Evolutionary conservation across 2,329 filamentous ascomycete genomes (phyloP).

Genomic region (Fusarium decemcellulare): DNA sequence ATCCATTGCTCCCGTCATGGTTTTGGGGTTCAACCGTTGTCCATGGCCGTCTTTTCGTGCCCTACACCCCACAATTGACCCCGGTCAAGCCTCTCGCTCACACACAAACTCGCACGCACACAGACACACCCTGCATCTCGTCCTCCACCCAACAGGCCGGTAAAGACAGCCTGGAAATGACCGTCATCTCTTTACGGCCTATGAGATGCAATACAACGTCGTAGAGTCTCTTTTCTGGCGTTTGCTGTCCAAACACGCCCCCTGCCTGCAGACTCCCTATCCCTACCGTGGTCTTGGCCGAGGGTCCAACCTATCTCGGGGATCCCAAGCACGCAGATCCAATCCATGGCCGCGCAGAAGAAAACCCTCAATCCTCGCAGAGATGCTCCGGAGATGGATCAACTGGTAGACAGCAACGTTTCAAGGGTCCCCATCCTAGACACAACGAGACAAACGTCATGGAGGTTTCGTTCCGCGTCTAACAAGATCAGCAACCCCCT

Average conservation of each 20-base stretch:
- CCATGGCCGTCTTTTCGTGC: constrained; percentile 1
- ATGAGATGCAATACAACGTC: constrained; percentile 8
- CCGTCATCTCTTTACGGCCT: constrained; percentile 10
- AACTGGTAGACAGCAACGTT: background rate
- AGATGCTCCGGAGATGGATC: background rate
- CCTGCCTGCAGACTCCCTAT: constrained; percentile 19
- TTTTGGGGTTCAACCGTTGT: background rate
- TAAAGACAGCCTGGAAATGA: constrained; percentile 8
- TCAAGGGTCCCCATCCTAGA: background rate
- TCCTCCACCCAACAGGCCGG: constrained; percentile 3
- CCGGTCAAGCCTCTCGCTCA: no score
- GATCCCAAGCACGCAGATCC: constrained; percentile 13
- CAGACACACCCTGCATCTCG: background rate
- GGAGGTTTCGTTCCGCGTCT: background rate
- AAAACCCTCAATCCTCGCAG: background rate
- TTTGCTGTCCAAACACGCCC: constrained; percentile 2
- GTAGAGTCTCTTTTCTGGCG: background rate
- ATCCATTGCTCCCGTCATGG: background rate
- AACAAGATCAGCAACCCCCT: constrained; percentile 26
- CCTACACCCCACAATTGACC: constrained; percentile 3
- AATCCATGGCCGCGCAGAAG: constrained; percentile 17
- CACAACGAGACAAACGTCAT: constrained; percentile 20
- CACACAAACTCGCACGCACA: background rate
- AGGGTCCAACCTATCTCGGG: background rate
- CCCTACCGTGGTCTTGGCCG: constrained; percentile 12